These are phyloP conservation scores for Penicillium digitatum DNA, from an alignment of 2,329 filamentous ascomycete species.

Conservation along the genomic window DNA sequence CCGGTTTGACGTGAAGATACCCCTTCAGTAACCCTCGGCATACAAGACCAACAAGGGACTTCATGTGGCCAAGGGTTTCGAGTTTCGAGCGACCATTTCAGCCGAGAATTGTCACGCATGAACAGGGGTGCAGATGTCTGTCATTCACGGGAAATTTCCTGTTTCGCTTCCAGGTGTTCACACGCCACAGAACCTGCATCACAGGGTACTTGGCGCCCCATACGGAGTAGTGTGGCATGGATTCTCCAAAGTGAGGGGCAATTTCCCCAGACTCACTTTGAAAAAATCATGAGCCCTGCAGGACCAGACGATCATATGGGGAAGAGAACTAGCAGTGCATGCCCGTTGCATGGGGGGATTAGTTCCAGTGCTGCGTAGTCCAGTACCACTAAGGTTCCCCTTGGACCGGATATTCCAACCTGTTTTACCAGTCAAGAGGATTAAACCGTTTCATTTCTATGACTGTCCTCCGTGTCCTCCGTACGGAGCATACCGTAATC, in stretches of 20 bases:
- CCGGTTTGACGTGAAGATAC: not conserved
- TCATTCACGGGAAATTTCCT: conserved; percentile 2
- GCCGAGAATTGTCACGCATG: conserved; percentile 14
- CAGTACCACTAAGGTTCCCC: not conserved
- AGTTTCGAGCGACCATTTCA: conserved; percentile 3
- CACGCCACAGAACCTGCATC: conserved; percentile 12
- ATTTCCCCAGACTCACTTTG: conserved; percentile 11
- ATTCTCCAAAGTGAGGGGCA: conserved; percentile 11
- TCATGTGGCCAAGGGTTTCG: not conserved
- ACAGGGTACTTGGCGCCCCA: not conserved
- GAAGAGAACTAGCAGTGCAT: not conserved
- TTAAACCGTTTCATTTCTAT: not conserved
- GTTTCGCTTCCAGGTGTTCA: conserved; percentile 9
- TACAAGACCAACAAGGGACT: conserved; percentile 1
- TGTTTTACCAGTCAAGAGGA: not conserved
- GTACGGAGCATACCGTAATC: not conserved
- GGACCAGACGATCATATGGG: conserved; percentile 13
- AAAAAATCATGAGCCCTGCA: conserved; percentile 9
- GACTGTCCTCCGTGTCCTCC: not conserved
- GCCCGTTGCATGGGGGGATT: not conserved
- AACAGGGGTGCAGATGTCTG: conserved; percentile 7
- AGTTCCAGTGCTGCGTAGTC: not conserved
- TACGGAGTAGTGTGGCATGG: not conserved
- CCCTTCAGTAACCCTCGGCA: conserved; percentile 12
- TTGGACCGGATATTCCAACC: not conserved